Conservation (phyloP, 371 early-diverging fungal species). For the Umbelopsis sp. region DNA sequence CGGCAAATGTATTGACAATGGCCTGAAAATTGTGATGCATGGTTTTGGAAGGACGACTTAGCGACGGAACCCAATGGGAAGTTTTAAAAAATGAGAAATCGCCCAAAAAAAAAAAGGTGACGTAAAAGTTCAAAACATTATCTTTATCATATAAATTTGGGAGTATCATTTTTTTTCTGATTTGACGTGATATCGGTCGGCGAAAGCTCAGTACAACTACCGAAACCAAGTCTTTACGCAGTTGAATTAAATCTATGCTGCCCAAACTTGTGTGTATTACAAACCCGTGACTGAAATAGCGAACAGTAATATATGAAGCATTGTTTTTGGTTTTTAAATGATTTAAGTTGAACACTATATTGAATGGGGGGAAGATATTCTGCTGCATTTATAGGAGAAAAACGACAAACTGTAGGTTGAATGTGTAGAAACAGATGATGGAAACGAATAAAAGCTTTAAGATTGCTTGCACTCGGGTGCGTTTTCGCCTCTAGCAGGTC, state of each 20-base stretch:
- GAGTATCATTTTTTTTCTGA: too few relatives aligned
- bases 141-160: too few relatives aligned
- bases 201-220: too few relatives aligned
- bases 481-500: conserved; percentile 56
- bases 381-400: conserved; percentile 16
- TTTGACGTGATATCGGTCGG: too few relatives aligned
- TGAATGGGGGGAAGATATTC: conserved; percentile 14
- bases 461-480: conserved; percentile 70
- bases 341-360: conserved; percentile 12
- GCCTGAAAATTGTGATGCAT: conserved; percentile 42
- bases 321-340: neutral
- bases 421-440: conserved; percentile 4
- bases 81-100: too few relatives aligned
- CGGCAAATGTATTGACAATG: conserved; percentile 37
- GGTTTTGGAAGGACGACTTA: conserved; percentile 2
- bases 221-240: too few relatives aligned
- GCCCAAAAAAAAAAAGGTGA: neutral
- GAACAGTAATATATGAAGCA: neutral
- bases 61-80: neutral
- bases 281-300: too few relatives aligned
- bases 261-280: too few relatives aligned
- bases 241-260: too few relatives aligned
- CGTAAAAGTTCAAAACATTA: neutral
- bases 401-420: conserved; percentile 15
- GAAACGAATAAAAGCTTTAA: conserved; percentile 24